Conservation (phyloP, 768 basidiomycete genomes). For the Plicaturopsis crispa region DNA sequence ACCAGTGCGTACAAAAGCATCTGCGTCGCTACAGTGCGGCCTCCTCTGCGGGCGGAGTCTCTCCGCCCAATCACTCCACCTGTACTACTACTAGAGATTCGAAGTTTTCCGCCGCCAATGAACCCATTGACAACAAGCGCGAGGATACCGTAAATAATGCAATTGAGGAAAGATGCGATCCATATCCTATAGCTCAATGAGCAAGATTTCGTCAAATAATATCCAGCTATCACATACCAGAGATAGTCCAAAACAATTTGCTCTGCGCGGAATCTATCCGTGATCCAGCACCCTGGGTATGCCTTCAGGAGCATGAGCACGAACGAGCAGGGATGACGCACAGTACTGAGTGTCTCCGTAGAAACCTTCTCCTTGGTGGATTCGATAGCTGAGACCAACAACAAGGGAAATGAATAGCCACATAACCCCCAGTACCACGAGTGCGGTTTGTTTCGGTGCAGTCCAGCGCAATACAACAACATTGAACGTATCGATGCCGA, state of each 20-base stretch:
- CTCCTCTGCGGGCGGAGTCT: constrained; percentile 3
- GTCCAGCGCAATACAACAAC: constrained; percentile 27
- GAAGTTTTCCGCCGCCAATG: constrained; percentile 8
- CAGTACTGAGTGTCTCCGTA: constrained; percentile 35
- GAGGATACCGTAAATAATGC: constrained; percentile 36
- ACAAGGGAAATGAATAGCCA: constrained; percentile 33
- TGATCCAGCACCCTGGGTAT: constrained; percentile 44
- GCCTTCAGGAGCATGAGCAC: neutral
- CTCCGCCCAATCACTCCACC: too few relatives aligned
- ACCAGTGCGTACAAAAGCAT: constrained; percentile 48
- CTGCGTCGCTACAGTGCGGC: constrained; percentile 25
- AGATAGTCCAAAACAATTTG: constrained; percentile 40
- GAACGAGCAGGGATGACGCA: constrained; percentile 8
- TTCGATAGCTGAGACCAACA: constrained; percentile 27
- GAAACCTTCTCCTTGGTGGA: constrained; percentile 26
- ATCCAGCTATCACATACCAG: too few relatives aligned
- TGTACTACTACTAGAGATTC: neutral
- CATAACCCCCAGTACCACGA: constrained; percentile 24
- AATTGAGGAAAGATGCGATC: constrained; percentile 32
- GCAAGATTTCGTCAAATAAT: too few relatives aligned
- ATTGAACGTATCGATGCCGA: constrained; percentile 32
- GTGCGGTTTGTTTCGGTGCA: constrained; percentile 19
- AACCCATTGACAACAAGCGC: constrained; percentile 31
- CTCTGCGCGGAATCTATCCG: constrained; percentile 22
- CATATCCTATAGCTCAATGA: too few relatives aligned